Evolutionary conservation across 768 basidiomycete genomes (phyloP).

Genomic region (Erythrobasidium yunnanense): DNA sequence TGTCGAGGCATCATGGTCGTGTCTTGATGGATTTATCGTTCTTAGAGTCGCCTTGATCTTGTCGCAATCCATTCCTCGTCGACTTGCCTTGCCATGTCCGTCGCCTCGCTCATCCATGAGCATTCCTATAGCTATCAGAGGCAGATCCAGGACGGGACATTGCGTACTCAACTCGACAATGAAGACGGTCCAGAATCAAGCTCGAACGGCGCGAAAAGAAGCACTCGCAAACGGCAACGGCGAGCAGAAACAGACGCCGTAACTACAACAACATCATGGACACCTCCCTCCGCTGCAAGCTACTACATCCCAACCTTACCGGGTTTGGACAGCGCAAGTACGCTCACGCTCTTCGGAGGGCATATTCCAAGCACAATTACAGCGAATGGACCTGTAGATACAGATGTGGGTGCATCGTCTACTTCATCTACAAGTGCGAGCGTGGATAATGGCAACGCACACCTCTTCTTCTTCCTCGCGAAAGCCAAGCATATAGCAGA

Average conservation of each 20-base stretch:
- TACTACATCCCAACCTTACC: conserved; percentile 73
- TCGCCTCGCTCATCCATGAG: conserved; percentile 1
- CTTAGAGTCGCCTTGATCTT: no score
- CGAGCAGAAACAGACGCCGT: background rate
- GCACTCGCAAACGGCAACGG: background rate
- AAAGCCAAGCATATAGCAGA: conserved; percentile 79
- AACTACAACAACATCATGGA: background rate
- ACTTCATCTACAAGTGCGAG: conserved; percentile 48
- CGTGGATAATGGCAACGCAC: conserved; percentile 50
- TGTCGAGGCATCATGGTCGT: no score
- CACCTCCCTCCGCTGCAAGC: conserved; percentile 50
- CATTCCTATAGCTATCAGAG: background rate
- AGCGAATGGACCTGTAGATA: conserved; percentile 42
- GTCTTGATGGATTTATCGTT: no score
- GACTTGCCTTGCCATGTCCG: background rate
- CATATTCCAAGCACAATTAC: conserved; percentile 69
- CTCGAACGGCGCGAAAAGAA: background rate
- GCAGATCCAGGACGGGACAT: conserved; percentile 6
- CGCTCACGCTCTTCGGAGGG: conserved; percentile 69
- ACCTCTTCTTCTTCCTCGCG: conserved; percentile 71
- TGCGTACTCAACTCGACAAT: background rate
- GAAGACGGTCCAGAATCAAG: background rate
- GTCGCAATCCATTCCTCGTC: background rate
- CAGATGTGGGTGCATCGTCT: background rate
- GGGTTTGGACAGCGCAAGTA: conserved; percentile 58